phyloP scores from a whole-genome alignment of 257 asterid genomes.

The Fraxinus anomala region DNA sequence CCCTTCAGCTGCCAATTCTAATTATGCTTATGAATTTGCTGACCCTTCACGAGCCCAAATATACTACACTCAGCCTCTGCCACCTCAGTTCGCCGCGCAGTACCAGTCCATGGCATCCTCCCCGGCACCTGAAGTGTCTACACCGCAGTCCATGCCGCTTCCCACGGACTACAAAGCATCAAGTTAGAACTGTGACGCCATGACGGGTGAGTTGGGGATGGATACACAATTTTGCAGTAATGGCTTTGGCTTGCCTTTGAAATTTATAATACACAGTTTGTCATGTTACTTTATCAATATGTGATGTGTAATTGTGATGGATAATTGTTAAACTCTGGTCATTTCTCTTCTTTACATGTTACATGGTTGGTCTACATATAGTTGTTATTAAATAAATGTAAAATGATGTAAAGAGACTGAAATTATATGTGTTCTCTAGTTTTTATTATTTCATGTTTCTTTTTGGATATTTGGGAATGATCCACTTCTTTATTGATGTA shows the following conservation, averaged over 20 bases:
- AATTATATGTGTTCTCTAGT: not conserved
- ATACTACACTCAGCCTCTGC: constrained; percentile 63
- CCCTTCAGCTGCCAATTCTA: constrained; percentile 53
- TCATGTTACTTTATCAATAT: constrained; percentile 49
- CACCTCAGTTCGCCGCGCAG: constrained; percentile 72
- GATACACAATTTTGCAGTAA: constrained; percentile 78
- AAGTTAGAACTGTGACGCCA: constrained; percentile 42
- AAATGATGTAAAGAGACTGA: constrained; percentile 15
- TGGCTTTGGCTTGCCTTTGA: constrained; percentile 51
- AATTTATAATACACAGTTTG: constrained; percentile 38
- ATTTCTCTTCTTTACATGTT: constrained; percentile 27
- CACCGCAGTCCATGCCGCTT: constrained; percentile 37
- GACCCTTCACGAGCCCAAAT: constrained; percentile 73
- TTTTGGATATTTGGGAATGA: constrained; percentile 12
- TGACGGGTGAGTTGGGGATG: constrained; percentile 60
- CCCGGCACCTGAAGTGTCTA: constrained; percentile 54
- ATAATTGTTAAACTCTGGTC: constrained; percentile 41
- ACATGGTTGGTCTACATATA: constrained; percentile 33
- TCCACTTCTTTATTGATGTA: not conserved
- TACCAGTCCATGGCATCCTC: constrained; percentile 67
- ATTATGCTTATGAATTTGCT: constrained; percentile 63
- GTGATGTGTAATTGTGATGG: constrained; percentile 43
- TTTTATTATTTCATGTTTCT: not conserved
- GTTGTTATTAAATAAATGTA: constrained; percentile 33
- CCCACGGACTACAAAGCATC: constrained; percentile 57